These are phyloP conservation scores for Lasiodiplodia sp. DNA, from an alignment of 2,329 filamentous ascomycete species.

Conservation along the genomic window DNA sequence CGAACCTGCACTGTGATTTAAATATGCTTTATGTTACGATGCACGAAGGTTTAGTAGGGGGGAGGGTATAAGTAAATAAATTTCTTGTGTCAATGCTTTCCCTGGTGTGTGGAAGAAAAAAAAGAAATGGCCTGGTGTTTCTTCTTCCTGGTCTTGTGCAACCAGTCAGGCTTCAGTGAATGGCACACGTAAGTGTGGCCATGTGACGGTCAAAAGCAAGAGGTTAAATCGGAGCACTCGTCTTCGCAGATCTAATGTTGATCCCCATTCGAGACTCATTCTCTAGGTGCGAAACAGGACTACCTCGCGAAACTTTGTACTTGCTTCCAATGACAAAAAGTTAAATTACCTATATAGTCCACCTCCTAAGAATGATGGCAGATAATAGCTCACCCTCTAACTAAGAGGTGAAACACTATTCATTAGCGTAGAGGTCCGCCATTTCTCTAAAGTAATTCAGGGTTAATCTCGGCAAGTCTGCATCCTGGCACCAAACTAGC, in stretches of 20 bases:
- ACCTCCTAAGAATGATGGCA: no score
- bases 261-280: background rate
- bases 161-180: background rate
- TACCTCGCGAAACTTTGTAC: background rate
- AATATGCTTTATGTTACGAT: slow-evolving; percentile 6
- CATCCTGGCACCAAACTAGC: no score
- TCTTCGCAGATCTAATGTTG: background rate
- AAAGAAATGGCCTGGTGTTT: background rate
- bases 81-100: slow-evolving; percentile 8
- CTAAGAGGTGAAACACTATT: no score
- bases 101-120: background rate
- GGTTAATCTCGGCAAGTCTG: no score
- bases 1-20: background rate
- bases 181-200: background rate
- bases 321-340: background rate
- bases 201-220: background rate
- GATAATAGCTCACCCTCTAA: no score
- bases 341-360: no score
- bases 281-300: background rate
- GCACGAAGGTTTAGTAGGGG: background rate
- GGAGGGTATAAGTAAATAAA: slow-evolving; percentile 6
- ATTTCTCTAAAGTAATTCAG: no score
- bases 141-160: background rate
- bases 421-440: no score
- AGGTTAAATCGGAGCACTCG: background rate